Evolutionary conservation across 768 basidiomycete species (phyloP).

Genomic region (Pleurotus tuber-regium): DNA sequence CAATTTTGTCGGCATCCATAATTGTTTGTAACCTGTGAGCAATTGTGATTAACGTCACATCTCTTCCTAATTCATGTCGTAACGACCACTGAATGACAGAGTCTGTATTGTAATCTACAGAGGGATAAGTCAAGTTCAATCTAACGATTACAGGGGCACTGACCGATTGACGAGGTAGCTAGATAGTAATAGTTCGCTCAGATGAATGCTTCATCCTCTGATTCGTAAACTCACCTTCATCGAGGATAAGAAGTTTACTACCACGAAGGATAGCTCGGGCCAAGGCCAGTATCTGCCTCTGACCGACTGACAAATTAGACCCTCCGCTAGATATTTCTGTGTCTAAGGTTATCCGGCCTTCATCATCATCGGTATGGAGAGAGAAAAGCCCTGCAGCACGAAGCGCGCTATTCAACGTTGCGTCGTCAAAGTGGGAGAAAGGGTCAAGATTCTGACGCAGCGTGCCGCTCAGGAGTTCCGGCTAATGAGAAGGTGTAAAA

Average conservation of each 20-base stretch:
- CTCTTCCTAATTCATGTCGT: conserved; percentile 56
- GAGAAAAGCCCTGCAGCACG: conserved; percentile 39
- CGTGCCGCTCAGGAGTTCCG: conserved; percentile 57
- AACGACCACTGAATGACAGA: conserved; percentile 57
- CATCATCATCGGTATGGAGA: conserved; percentile 38
- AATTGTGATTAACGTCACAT: conserved; percentile 62
- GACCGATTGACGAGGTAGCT: conserved; percentile 51
- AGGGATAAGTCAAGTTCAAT: background rate
- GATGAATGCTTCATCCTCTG: conserved; percentile 23
- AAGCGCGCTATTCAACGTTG: conserved; percentile 34
- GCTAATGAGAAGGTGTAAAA: conserved; percentile 20
- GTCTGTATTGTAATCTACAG: conserved; percentile 62
- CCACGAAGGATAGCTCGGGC: conserved; percentile 59
- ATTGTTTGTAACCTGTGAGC: conserved; percentile 71
- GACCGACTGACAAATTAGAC: conserved; percentile 73
- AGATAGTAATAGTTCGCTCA: too few species aligned
- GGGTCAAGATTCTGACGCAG: conserved; percentile 69
- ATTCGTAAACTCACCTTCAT: conserved; percentile 44
- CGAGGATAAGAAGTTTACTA: conserved; percentile 59
- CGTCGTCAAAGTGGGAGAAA: conserved; percentile 56
- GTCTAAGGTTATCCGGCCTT: conserved; percentile 49
- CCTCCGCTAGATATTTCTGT: conserved; percentile 51
- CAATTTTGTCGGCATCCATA: conserved; percentile 61
- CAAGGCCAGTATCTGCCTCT: conserved; percentile 67
- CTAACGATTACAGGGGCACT: conserved; percentile 5